Base-by-base conservation (phyloP, 2,329 filamentous ascomycete species). In the Ophiostoma montium region DNA sequence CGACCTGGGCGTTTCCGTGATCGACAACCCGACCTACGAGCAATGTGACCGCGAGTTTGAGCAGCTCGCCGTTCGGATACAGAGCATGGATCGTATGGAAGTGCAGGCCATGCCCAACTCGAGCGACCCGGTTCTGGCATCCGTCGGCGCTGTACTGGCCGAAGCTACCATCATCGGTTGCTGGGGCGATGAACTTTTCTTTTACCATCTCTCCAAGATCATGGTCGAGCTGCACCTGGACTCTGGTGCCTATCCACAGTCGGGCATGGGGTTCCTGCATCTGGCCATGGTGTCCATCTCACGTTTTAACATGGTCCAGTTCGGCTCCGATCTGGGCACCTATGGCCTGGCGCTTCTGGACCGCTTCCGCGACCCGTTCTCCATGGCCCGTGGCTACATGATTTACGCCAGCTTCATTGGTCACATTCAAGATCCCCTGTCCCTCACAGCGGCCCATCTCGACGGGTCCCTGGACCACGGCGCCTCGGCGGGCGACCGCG, bases 31-130 rank as follows among this genome's bases (percentile, higher is more conserved):
- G 2, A 81, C 76, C 0, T 88, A 80, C 61, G 80, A 89, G 56
- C 77, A 83, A 56, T 94, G 86, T 58, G 89, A 95, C 59, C 66
- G 68, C 16, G 78, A 82, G 48, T 95, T 92, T 57, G 72, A 80
- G 55, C 70, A 72, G 47, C 66, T 83, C 16, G 72, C 75, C n/a
- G 62, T 70, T 2, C 72, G 72, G 57, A 72, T 88, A 12, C 72
- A 75, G 59, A 71, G 67, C 38, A 74, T 74, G 63, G 79, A 78
- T 39, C 67, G 65, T 27, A 57, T 65, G 6, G 62, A 68, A 5
- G 58, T 80, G 2, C 55, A 76, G 42, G 65, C 65, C 35, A 64
- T 66, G n/a, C 57, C 62, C 13, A 61, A 64, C 16, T 61, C 65
- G 1, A 67, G 67, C 12, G 74, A 82, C 53, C 65, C 74, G 3